Base-by-base conservation (phyloP, 2,329 filamentous ascomycete species). In the Setomelanomma holmii region DNA sequence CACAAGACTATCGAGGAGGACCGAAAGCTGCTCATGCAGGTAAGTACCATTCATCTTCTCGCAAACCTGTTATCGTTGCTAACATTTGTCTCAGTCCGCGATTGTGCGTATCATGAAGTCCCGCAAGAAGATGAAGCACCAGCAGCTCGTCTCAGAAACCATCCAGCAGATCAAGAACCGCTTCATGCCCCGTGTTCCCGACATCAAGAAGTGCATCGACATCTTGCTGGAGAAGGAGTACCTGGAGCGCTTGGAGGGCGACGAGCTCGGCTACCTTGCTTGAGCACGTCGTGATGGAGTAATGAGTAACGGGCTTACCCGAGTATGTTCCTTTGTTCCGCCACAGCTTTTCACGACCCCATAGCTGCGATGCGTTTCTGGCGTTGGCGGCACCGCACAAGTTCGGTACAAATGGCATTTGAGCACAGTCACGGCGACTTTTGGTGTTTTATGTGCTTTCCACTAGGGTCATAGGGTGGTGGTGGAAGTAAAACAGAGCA, bases 101-200 rank as follows among this genome's bases (percentile, higher is more conserved):
- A 98, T 99, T 75, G 95, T 99, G 51, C 91, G 95, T 70, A 97
- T 99, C 80, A 99, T 99, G 95, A 99, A 99, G 82, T 96, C 93
- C 3, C 89, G 95, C 55, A 98, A 99, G 86, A 91, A 89, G 80
- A 96, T 98, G 91, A 98, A 97, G 85, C 93, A 99, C 78, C 87
- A 89, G 56, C 89, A 95, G 71, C 87, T 99, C 11, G 92, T 99
- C 48, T 89, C 91, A 71, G 95, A 99, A 78, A 96, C 93, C 20
- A 98, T 99, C 75, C 89, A 88, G 70, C 95, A 98, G 77, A 97
- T 99, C 75, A 91, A 90, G 74, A 88, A 87, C 36, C 90, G 95
- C 35, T 99, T 99, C 77, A 87, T 92, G 51, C 95, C 95, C 35
- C 96, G 96, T 79, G 85, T 99, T 23, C 83, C 86, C 14, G 95